Base-by-base conservation (phyloP, 352 stramenopile species). In the Thalassiosira delicatula region DNA sequence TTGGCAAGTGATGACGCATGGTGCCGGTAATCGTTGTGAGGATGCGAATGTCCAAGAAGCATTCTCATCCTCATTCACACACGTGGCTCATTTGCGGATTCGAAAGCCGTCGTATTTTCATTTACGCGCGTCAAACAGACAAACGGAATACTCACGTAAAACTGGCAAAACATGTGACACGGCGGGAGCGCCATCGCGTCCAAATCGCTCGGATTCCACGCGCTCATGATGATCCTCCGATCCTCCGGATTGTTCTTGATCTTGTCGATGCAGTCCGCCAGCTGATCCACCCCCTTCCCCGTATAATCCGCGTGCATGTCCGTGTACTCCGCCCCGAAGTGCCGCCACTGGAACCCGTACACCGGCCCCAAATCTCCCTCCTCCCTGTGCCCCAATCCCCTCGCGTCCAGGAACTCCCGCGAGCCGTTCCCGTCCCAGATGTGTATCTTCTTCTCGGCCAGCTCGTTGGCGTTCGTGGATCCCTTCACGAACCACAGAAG, bases 341-440 rank as follows among this genome's bases (percentile, higher is more conserved):
- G 98, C 40, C 98, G 95, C 98, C 98, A 99, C 88, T 99, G 97
- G 84, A 99, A 99, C 62, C 93, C 93, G 80, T 96, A 96, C 60
- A 96, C 92, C 3, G 93, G 94, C 46, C 94, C 97, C 3, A 99
- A 90, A 85, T 99, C 98, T 5, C 97, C 97, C 30, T 97, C 95
- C 85, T 99, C 96, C 21, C 97, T 95, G 66, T 98, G 89, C 2
- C 89, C 86, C 12, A 99, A 87, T 11, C 97, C 97, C 30, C 87
- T 78, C 17, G 66, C 71, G 67, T 94, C 90, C 1, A 95, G 77
- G 69, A 95, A 95, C 77, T 99, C 97, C 5, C 96, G 93, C 1
- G 95, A 98, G 35, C 96, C 97, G 90, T 99, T 99, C 42, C 97
- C 97, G 87, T 99, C 97, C 98, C 98, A 99, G 80, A 99, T 99